Evolutionary conservation across 352 stramenopile genomes (phyloP).

Genomic region (Phytophthora ramorum): DNA sequence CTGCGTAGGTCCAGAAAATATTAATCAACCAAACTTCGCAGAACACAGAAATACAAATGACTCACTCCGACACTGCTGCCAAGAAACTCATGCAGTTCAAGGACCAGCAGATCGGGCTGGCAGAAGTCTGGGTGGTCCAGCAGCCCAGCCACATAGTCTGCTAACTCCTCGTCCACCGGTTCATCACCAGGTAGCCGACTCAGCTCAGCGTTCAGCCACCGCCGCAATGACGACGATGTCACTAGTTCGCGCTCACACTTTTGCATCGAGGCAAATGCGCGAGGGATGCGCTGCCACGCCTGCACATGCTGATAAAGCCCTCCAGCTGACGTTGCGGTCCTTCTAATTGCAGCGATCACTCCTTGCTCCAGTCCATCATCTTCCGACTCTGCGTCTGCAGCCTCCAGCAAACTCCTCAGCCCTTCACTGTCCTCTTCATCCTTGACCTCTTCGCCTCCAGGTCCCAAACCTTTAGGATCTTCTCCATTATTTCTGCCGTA

Average conservation of each 20-base stretch:
- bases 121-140: slow-evolving; percentile 78
- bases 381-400: neutral
- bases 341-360: slow-evolving; percentile 36
- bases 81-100: slow-evolving; percentile 81
- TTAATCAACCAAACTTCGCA: neutral
- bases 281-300: slow-evolving; percentile 59
- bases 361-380: neutral
- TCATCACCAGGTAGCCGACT: slow-evolving; percentile 43
- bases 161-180: slow-evolving; percentile 61
- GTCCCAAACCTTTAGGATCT: neutral
- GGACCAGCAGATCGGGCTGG: slow-evolving; percentile 64
- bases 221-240: slow-evolving; percentile 28
- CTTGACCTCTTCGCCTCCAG: neutral
- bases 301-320: slow-evolving; percentile 56
- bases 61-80: slow-evolving; percentile 44
- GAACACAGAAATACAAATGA: slow-evolving; percentile 1
- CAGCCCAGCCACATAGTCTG: slow-evolving; percentile 70
- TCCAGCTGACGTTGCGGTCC: slow-evolving; percentile 30
- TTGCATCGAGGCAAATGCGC: slow-evolving; percentile 43
- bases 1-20: slow-evolving; percentile 30
- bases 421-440: slow-evolving; percentile 3
- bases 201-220: slow-evolving; percentile 58
- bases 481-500: slow-evolving; percentile 24
- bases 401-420: slow-evolving; percentile 32
- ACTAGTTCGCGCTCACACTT: slow-evolving; percentile 33